Evolutionary conservation across 495 filamentous ascomycete species (phyloP).

Genomic region (Antarctomyces pellizariae): DNA sequence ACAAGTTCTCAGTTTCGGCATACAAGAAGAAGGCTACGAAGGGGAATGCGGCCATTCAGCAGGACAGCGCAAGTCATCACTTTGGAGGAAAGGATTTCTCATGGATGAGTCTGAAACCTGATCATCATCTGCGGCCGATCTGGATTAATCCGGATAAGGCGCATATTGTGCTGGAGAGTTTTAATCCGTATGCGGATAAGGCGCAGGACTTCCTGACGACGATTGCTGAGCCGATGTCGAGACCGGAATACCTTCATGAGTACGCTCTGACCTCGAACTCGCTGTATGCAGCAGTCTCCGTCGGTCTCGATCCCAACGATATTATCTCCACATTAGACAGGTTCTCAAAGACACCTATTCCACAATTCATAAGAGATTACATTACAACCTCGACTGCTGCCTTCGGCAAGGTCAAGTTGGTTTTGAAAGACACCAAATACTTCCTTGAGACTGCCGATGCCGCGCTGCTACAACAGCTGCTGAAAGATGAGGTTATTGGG

Average conservation of each 20-base stretch:
- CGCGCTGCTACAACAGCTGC: slow-evolving; percentile 55
- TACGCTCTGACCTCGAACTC: slow-evolving; percentile 81
- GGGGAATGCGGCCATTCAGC: slow-evolving; percentile 5
- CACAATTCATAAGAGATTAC: slow-evolving; percentile 51
- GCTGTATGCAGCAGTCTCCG: slow-evolving; percentile 83
- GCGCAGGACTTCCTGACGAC: slow-evolving; percentile 91
- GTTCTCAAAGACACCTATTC: slow-evolving; percentile 67
- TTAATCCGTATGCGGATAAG: slow-evolving; percentile 60
- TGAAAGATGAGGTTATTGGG: slow-evolving; percentile 50
- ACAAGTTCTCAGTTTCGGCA: slow-evolving; percentile 38
- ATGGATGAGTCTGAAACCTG: slow-evolving; percentile 56
- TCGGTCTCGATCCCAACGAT: slow-evolving; percentile 66
- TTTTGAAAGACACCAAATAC: slow-evolving; percentile 81
- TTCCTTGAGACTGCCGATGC: slow-evolving; percentile 83
- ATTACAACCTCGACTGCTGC: slow-evolving; percentile 68
- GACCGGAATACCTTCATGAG: slow-evolving; percentile 76
- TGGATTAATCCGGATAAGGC: slow-evolving; percentile 77
- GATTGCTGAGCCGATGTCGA: slow-evolving; percentile 77
- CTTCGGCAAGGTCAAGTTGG: slow-evolving; percentile 88
- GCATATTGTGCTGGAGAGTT: slow-evolving; percentile 85
- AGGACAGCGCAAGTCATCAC: slow-evolving; percentile 22
- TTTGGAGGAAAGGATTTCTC: slow-evolving; percentile 46
- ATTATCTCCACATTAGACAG: slow-evolving; percentile 75
- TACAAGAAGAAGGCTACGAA: slow-evolving; percentile 14
- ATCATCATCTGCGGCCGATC: slow-evolving; percentile 70